Evolutionary conservation across 441 rosid species (phyloP).

Genomic region (Gossypium schwendimanii): DNA sequence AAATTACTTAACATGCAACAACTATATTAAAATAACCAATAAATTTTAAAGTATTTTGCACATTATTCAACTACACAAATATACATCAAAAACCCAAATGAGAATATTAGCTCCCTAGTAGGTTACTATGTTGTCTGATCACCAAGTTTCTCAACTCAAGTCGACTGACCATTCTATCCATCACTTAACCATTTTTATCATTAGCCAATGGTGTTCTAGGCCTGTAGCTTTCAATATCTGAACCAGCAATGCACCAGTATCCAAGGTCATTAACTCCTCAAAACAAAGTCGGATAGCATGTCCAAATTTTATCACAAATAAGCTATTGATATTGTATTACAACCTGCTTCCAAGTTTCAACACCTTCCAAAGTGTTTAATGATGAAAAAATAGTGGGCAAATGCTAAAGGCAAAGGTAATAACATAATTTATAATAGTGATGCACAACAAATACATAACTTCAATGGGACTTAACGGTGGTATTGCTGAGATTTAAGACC

Average conservation of each 20-base stretch:
- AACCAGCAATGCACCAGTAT: constrained; percentile 71
- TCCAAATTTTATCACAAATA: constrained; percentile 64
- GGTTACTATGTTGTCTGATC: constrained; percentile 47
- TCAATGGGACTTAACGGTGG: too few species aligned
- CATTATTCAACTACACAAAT: constrained; percentile 42
- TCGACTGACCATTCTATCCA: constrained; percentile 45
- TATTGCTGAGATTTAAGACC: too few species aligned
- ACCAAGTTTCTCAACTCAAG: constrained; percentile 46
- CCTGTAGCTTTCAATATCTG: constrained; percentile 54
- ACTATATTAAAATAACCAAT: constrained; percentile 52
- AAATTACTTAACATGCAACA: constrained; percentile 51
- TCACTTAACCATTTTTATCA: constrained; percentile 55
- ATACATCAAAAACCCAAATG: constrained; percentile 42
- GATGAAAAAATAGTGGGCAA: constrained; percentile 37
- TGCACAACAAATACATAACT: too few species aligned
- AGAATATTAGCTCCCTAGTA: constrained; percentile 33
- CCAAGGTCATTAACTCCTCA: constrained; percentile 66
- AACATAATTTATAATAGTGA: too few species aligned
- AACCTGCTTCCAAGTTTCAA: constrained; percentile 70
- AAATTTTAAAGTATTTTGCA: constrained; percentile 48
- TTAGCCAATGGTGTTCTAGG: constrained; percentile 52
- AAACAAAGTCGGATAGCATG: constrained; percentile 65
- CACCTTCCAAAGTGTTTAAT: constrained; percentile 56
- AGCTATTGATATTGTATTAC: constrained; percentile 64
- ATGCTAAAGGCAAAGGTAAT: neutral